A percentile compares a stretch with the other conserved stretches of the same genome.
These are phyloP conservation scores for Myxozyma neglecta DNA, from an alignment of 805 yeast species.

Conservation along the genomic window DNA sequence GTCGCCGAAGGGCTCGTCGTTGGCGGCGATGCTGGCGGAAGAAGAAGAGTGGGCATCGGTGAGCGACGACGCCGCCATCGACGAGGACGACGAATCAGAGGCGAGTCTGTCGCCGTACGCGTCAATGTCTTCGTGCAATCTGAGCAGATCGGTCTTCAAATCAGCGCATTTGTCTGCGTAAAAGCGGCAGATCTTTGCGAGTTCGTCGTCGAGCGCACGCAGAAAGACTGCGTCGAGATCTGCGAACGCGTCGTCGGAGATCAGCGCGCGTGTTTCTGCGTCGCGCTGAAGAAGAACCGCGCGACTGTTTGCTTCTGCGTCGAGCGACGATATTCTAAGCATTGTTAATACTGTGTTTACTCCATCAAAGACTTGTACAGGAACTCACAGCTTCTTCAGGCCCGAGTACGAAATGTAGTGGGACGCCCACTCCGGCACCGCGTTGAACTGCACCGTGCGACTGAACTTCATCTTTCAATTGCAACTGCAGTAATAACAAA, in stretches of 20 bases:
- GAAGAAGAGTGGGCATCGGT: too few species aligned
- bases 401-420: slow-evolving; percentile 87
- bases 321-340: slow-evolving; percentile 64
- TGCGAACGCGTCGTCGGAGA: slow-evolving; percentile 36
- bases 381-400: slow-evolving; percentile 79
- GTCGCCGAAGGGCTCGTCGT: background rate
- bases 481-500: too few species aligned
- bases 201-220: slow-evolving; percentile 74
- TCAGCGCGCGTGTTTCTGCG: slow-evolving; percentile 39
- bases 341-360: background rate
- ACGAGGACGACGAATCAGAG: slow-evolving; percentile 19
- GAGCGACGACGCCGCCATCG: slow-evolving; percentile 11
- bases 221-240: slow-evolving; percentile 62
- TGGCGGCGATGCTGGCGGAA: too few species aligned
- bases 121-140: slow-evolving; percentile 59
- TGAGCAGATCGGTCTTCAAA: slow-evolving; percentile 54
- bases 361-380: too few species aligned
- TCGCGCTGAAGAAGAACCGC: slow-evolving; percentile 35
- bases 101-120: slow-evolving; percentile 44
- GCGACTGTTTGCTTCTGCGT: slow-evolving; percentile 47
- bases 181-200: slow-evolving; percentile 72
- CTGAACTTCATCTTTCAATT: slow-evolving; percentile 75
- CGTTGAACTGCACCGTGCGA: slow-evolving; percentile 91
- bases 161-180: slow-evolving; percentile 66
- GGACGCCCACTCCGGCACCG: slow-evolving; percentile 97